Evolutionary conservation across 768 basidiomycete species (phyloP).

Genomic region (Albatrellus ellisii): DNA sequence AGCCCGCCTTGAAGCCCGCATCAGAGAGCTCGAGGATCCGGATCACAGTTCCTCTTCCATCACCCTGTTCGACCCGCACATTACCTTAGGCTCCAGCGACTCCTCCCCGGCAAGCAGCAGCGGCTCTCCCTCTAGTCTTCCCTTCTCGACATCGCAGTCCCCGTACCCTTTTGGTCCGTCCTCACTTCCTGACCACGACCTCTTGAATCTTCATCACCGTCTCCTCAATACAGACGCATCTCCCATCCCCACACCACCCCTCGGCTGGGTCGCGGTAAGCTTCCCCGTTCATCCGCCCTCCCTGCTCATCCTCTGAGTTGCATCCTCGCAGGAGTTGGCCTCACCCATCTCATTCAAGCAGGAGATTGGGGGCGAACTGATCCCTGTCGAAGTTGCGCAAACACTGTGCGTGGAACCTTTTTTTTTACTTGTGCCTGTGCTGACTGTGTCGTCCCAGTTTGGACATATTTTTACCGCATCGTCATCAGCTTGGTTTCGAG

Average conservation of each 20-base stretch:
- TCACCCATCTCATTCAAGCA: background rate
- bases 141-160: constrained; percentile 21
- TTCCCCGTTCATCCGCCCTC: background rate
- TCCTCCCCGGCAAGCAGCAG: constrained; percentile 22
- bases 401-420: constrained; percentile 15
- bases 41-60: constrained; percentile 59
- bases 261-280: constrained; percentile 4
- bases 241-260: constrained; percentile 6
- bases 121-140: constrained; percentile 20
- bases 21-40: constrained; percentile 65
- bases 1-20: constrained; percentile 52
- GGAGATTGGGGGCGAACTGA: constrained; percentile 2
- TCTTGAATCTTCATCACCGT: constrained; percentile 20
- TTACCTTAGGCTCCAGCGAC: constrained; percentile 19
- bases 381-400: constrained; percentile 10
- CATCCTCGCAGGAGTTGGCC: background rate
- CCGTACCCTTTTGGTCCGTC: constrained; percentile 28
- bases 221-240: background rate
- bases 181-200: constrained; percentile 41
- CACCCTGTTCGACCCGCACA: constrained; percentile 57
- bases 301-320: background rate
- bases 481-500: constrained; percentile 61
- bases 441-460: constrained; percentile 29
- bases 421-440: constrained; percentile 1
- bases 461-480: constrained; percentile 65